Conservation (phyloP, 192 early-diverging fungal species). For the Nowakowskiella sp. region DNA sequence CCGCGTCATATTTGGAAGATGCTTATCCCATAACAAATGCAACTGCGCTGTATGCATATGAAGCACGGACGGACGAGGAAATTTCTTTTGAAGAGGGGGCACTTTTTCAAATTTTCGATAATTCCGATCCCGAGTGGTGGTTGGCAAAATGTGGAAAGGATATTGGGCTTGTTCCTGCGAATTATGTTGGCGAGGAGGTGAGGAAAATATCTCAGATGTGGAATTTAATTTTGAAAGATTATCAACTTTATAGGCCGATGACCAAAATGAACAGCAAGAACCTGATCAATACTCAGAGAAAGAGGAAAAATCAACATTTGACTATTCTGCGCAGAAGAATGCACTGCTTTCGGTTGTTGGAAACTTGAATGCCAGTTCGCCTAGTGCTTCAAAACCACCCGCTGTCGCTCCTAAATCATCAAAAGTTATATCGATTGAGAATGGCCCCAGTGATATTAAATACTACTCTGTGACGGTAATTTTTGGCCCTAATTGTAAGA, state of each 20-base stretch:
- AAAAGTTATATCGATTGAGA: not conserved
- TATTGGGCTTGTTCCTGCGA: conserved; percentile 80
- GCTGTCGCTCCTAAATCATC: not conserved
- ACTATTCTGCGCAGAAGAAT: not conserved
- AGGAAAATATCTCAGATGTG: too few relatives aligned
- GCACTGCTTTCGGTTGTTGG: not conserved
- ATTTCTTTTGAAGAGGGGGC: conserved; percentile 40
- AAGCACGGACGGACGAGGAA: conserved; percentile 39
- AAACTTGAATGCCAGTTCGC: too few relatives aligned
- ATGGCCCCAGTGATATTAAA: not conserved
- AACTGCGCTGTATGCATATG: conserved; percentile 41
- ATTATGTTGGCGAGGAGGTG: conserved; percentile 60
- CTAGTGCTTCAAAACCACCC: too few relatives aligned
- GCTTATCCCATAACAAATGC: conserved; percentile 17
- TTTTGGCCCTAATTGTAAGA: conserved; percentile 12
- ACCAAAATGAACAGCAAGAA: too few relatives aligned
- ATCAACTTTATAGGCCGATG: too few relatives aligned
- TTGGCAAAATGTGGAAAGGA: conserved; percentile 62
- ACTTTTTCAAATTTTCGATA: conserved; percentile 59
- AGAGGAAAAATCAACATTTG: not conserved
- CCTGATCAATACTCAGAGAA: not conserved
- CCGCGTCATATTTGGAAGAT: conserved; percentile 43
- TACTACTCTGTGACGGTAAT: not conserved
- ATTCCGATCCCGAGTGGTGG: conserved; percentile 90
- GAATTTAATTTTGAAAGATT: too few relatives aligned